Conservation (phyloP, 129 eudicot species). For the Ambrosia artemisiifolia region DNA sequence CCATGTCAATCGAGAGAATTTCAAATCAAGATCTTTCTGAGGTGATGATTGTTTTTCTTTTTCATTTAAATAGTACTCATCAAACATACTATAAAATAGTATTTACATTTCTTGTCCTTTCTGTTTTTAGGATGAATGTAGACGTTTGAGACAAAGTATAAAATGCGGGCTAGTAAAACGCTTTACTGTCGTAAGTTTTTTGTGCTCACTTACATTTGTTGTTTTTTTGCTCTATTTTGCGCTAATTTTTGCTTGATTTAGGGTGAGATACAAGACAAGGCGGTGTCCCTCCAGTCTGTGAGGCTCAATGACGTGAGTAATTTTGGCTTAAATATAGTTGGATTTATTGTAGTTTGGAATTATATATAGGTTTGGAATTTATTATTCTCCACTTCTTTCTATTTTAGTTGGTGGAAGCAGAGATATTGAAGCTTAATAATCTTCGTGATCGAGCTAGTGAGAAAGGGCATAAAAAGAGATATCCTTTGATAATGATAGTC, state of each 20-base stretch:
- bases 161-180: conserved; percentile 78
- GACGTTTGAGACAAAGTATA: conserved; percentile 73
- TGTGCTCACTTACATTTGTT: conserved; percentile 8
- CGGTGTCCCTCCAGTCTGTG: conserved; percentile 62
- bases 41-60: conserved; percentile 32
- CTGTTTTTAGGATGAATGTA: conserved; percentile 78
- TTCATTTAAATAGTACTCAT: background rate
- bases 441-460: conserved; percentile 86
- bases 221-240: background rate
- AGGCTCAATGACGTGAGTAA: conserved; percentile 69
- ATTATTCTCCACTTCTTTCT: conserved; percentile 4
- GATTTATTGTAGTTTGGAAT: background rate
- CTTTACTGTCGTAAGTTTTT: conserved; percentile 65
- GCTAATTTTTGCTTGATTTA: conserved; percentile 31
- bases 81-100: background rate
- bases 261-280: conserved; percentile 83
- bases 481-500: conserved; percentile 49
- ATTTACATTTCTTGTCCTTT: background rate
- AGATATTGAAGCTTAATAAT: conserved; percentile 65
- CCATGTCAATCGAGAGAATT: conserved; percentile 52
- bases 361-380: background rate
- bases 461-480: conserved; percentile 75
- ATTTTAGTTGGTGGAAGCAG: conserved; percentile 68
- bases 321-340: conserved; percentile 11
- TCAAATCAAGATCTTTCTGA: conserved; percentile 83